Evolutionary conservation across 805 yeast genomes (phyloP).

Genomic region (Candida silvicultrix): DNA sequence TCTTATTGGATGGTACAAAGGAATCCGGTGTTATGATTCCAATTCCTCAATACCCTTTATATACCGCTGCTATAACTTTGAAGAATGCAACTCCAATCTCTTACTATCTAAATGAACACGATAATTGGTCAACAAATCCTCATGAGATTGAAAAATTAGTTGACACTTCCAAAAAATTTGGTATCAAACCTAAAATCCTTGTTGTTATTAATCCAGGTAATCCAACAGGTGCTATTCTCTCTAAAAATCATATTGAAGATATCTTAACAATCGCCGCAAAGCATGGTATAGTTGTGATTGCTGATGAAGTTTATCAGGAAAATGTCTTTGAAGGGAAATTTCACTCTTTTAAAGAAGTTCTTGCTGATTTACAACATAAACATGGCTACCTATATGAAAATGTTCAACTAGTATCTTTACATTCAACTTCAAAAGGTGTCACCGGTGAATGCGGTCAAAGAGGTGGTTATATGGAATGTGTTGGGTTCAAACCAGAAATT

Average conservation of each 20-base stretch:
- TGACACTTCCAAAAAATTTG: constrained; percentile 39
- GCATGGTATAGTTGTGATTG: constrained; percentile 78
- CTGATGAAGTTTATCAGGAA: constrained; percentile 98
- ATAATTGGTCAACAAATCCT: constrained; percentile 81
- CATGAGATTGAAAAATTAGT: constrained; percentile 52
- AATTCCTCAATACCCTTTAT: constrained; percentile 96
- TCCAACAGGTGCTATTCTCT: constrained; percentile 89
- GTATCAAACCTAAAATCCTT: constrained; percentile 64
- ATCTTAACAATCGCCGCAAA: constrained; percentile 78
- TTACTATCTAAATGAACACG: constrained; percentile 74
- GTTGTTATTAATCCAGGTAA: constrained; percentile 98
- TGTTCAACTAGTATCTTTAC: constrained; percentile 88
- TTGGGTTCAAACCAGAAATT: constrained; percentile 71
- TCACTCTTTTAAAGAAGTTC: constrained; percentile 75
- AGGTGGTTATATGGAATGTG: constrained; percentile 96
- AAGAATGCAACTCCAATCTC: constrained; percentile 80
- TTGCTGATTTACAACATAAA: constrained; percentile 53
- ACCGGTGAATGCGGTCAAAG: constrained; percentile 99
- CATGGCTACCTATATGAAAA: constrained; percentile 51
- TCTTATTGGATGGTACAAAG: constrained; percentile 58
- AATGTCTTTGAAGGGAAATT: constrained; percentile 82
- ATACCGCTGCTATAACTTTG: constrained; percentile 89
- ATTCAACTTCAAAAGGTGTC: constrained; percentile 97
- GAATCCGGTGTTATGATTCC: constrained; percentile 81
- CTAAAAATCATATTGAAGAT: constrained; percentile 57